These are phyloP conservation scores for Alternaria novae-zelandiae DNA, from an alignment of 2,329 filamentous ascomycete genomes.

Conservation along the genomic window DNA sequence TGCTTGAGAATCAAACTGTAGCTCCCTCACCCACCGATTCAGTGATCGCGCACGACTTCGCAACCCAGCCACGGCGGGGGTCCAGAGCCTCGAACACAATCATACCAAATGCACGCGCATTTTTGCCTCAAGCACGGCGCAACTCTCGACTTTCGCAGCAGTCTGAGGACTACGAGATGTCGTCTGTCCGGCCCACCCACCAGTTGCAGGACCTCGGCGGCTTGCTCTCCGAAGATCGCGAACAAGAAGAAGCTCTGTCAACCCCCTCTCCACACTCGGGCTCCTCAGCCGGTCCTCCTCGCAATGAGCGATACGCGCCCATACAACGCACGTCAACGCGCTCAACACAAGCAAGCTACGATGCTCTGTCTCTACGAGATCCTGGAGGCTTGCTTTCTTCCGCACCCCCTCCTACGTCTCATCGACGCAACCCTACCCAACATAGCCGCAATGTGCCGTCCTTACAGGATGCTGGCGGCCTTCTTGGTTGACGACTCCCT, in stretches of 20 bases:
- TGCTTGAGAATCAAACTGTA: conserved; percentile 62
- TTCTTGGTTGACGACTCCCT: conserved; percentile 29
- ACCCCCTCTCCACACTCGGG: conserved; percentile 22
- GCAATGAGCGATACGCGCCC: conserved; percentile 14
- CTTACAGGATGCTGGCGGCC: conserved; percentile 42
- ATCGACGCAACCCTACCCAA: conserved; percentile 29
- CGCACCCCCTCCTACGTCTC: conserved; percentile 13
- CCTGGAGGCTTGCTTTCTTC: conserved; percentile 35
- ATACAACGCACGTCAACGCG: conserved; percentile 30
- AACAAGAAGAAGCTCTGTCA: conserved; percentile 20
- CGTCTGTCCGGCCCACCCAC: conserved; percentile 26
- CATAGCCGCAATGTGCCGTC: conserved; percentile 32
- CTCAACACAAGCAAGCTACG: conserved; percentile 29
- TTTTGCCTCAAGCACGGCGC: conserved; percentile 35
- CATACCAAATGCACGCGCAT: conserved; percentile 29
- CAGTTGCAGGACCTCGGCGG: conserved; percentile 36
- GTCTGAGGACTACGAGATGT: conserved; percentile 43
- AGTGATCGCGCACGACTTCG: conserved; percentile 53
- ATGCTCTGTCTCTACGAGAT: conserved; percentile 38
- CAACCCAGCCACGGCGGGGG: conserved; percentile 36
- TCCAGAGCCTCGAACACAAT: conserved; percentile 41
- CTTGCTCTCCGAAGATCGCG: conserved; percentile 33
- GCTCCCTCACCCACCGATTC: conserved; percentile 43
- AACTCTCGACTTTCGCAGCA: conserved; percentile 43
- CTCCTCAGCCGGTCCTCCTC: conserved; percentile 18